Evolutionary conservation across 1,284 basidiomycete species (phyloP), one percentile per base, ranked within the genome.

Genomic region (Xanthoconium separans): DNA sequence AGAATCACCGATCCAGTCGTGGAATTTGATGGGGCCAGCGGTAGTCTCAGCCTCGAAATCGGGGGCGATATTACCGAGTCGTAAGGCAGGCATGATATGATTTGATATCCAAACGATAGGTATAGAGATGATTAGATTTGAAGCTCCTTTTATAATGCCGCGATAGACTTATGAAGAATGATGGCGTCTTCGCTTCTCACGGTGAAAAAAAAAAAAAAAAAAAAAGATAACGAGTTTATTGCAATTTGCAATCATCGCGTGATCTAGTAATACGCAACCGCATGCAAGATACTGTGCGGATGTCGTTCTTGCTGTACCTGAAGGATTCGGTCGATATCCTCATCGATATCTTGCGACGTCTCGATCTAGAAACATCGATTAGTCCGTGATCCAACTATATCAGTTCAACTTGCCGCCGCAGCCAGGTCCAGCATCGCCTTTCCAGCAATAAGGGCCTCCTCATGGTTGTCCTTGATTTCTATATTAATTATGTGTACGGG

Each of bases 381-480:
- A 66, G 48, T 18, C 50, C 49, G 56, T 56, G 43, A 56, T 50
- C 46, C 30, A 33, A 46, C 12, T 48, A 20, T 36, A 58, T 50
- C 41, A 36, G 40, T 29, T 15, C 52, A 11, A 54, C 93, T 77
- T 66, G 96, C 95, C 53, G 93, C 88, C 47, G 84, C 78, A 12
- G 93, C 93, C n/a, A 99, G 79, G 64, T 96, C 96, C 33, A 99
- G 77, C 63, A 99, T 96, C 2, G 96, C 95, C 70, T 89, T 92
- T 13, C 96, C 96, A 15, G 97, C 97, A 55, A 97, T 92, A 31
- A 91, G 79, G 0, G 97, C 97, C 72, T 99, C 97, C 77, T 99
- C 97, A 65, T 98, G 96, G 67, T 98, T 99, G 74, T 99, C 97
- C 76, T 93, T 98, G 75, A 99, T 99, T 70, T 99, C 97, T 57